Conservation (phyloP, 1,284 basidiomycete genomes). For the Cryptococcus sp. region DNA sequence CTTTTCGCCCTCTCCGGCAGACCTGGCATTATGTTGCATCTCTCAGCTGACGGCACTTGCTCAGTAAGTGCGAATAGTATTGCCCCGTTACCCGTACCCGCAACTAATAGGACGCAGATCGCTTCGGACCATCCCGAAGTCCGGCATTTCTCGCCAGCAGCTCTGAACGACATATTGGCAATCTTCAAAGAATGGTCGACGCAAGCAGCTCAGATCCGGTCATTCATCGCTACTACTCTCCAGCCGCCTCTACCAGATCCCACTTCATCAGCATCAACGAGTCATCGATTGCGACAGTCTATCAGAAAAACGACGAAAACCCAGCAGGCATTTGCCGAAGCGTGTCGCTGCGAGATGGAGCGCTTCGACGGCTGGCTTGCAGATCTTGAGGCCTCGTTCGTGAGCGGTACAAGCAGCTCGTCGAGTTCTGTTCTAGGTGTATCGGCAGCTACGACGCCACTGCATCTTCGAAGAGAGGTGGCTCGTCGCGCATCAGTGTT, state of each 20-base stretch:
- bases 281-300: constrained; percentile 22
- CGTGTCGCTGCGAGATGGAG: constrained; percentile 64
- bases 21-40: constrained; percentile 34
- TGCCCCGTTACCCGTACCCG: too few species aligned
- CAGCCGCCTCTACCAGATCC: constrained; percentile 5
- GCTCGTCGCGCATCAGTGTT: constrained; percentile 57
- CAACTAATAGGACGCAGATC: too few species aligned
- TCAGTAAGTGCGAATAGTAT: constrained; percentile 34
- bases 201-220: constrained; percentile 63
- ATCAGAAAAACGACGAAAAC: constrained; percentile 56
- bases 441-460: constrained; percentile 63
- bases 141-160: constrained; percentile 63
- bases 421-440: constrained; percentile 2
- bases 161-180: constrained; percentile 65
- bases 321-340: constrained; percentile 77
- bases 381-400: constrained; percentile 65
- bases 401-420: constrained; percentile 15
- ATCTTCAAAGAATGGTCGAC: constrained; percentile 63
- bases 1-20: constrained; percentile 42
- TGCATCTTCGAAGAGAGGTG: constrained; percentile 64
- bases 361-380: constrained; percentile 71
- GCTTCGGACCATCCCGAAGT: constrained; percentile 27
- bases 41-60: constrained; percentile 25
- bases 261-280: constrained; percentile 16
- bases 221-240: constrained; percentile 60